Base-by-base conservation (phyloP, 768 basidiomycete genomes). In the Lentinula detonsa region DNA sequence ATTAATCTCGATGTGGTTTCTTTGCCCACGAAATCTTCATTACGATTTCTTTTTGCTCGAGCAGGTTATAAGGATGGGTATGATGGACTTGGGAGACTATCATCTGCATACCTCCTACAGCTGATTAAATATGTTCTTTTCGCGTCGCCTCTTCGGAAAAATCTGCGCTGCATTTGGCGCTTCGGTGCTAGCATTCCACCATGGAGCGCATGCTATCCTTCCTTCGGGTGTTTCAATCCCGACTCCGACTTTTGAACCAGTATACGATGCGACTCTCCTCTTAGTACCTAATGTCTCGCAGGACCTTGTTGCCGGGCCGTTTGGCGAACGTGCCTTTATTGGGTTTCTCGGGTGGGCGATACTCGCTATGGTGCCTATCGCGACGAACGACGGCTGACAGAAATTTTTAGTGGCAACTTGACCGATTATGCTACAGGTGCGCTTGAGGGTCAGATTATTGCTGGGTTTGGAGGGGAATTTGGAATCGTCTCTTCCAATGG, bases 301-400 rank as follows among this genome's bases (percentile, higher is more conserved):
- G 62, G 2, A 61, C 62, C 23, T 65, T 62, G 66, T 52, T 39
- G 31, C 50, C 3, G 50, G 50, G 34, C 50, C 50, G 13, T 52
- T 35, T 34, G 50, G 50, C 28, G 31, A 52, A 10, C 50, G 50
- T 2, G 50, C 50, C 50, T 52, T 52, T 28, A 52, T 52, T 33
- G 28, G 31, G 5, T 33, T 52, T 16, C 15, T 31, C 5, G 50
- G 50, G 50, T 52, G 50, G 2, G 50, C 16, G 15, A 16, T 16
- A 1, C 7, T 46, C 16, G 5, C 1, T 33, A 16, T 10, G 31
- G 35, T 15, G 11, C 6, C 15, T 28, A 31, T 13, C 7, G 28
- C 33, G 5, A 23, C 13, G 37, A 39, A 39, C 3, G 37, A 18
- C 18, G 8, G 45, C 34, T 34, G 50, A 52, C 49, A 23, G 4